Evolutionary conservation across 257 asterid genomes (phyloP), one percentile per base, ranked within the genome.

Genomic region (Rauvolfia tetraphylla): DNA sequence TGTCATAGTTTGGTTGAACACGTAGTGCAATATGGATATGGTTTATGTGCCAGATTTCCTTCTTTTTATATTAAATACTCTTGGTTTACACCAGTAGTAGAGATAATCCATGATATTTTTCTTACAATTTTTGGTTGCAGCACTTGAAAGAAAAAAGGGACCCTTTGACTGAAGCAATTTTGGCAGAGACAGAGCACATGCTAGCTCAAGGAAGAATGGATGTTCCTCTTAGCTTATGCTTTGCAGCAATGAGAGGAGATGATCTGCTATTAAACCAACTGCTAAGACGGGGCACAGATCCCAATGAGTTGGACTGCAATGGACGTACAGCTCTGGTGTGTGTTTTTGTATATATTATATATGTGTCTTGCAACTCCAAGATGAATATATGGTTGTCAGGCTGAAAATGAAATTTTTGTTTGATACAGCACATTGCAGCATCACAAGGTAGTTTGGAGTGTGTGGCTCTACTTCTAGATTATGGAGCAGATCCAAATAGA

Each of bases 191-290:
- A 1, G 95, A 93, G 78, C 88, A 90, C 69, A 86, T 89, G 92
- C 87, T 93, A 78, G 89, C 95, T 68, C 90, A 88, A 27, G 98
- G 98, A 73, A 90, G 87, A 75, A 86, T 87, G 91, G 95, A 89
- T 53, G 71, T 93, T 85, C 98, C 97, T 73, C 93, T 91, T 56
- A 93, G 88, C 86, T 84, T 93, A 78, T 86, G 92, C 85, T 93
- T 93, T 83, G 97, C 98, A 53, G 96, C 95, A 38, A 87, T 68
- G 59, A 85, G 97, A 78, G 93, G 90, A 38, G 97, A 91, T 71
- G 91, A 85, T 71, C 79, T 87, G 20, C 79, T 93, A 84, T 80
- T 91, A 85, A 80, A 85, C 73, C 93, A 90, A 73, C 61, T 93
- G 88, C 83, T 93, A 36, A 87, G 80, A 83, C 89, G 84, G 46